Evolutionary conservation across 148 eudicot genomes (phyloP), one percentile per base, ranked within the genome.

Genomic region (Dianthus caryophyllus): DNA sequence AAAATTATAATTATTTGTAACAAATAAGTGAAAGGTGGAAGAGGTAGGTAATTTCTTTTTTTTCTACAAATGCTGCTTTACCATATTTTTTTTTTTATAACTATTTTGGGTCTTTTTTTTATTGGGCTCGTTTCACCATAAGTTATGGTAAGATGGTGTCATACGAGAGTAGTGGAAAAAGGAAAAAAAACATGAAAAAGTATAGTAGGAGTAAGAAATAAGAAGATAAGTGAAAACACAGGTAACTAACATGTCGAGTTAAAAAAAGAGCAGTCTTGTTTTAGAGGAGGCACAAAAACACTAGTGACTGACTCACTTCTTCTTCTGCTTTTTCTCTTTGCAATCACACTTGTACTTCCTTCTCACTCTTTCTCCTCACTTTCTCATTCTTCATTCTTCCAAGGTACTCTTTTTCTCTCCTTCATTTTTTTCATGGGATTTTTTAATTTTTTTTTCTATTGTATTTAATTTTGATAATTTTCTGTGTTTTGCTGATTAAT

Each of bases 261-360:
- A 6, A 6, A 62, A n/a, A 56, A 61, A 43, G 9, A 62, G 66
- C 30, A 62, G 50, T 39, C 10, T 41, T 62, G 39, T n/a, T n/a
- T n/a, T n/a, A n/a, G n/a, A 18, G 50, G 50, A 62, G 50, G 43
- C 49, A 62, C 30, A 36, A 50, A 38, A 61, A 18, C 12, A 43
- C 62, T 29, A 31, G n/a, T n/a, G n/a, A n/a, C 21, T 52, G 3
- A 68, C 68, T 12, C 52, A 70, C 1, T 53, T 14, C 44, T 43
- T 18, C 24, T 5, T 68, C 36, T 48, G n/a, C n/a, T n/a, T n/a
- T n/a, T n/a, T n/a, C n/a, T n/a, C n/a, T n/a, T n/a, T n/a, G n/a
- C n/a, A n/a, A 66, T 75, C 82, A 70, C 73, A 75, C 70, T 74
- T 67, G 82, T 75, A 75, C 63, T 21, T 70, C 75, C 69, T 64